Base-by-base conservation (phyloP, 768 basidiomycete species). In the Pilatotrama ljubarskyi region DNA sequence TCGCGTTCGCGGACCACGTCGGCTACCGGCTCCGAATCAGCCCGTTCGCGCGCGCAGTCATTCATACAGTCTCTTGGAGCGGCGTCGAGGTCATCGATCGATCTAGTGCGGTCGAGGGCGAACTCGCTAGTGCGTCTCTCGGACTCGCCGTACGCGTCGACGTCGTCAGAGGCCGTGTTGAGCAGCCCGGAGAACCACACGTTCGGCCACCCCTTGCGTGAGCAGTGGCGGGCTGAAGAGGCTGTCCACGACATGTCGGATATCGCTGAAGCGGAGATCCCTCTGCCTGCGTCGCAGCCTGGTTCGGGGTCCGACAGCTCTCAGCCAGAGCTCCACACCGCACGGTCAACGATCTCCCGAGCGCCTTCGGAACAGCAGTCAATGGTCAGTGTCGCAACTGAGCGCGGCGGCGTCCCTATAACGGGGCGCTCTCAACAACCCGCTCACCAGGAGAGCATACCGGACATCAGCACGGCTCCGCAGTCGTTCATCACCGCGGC, bases 111-210 rank as follows among this genome's bases (percentile, higher is more conserved):
- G 40, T 78, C 80, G 24, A 80, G 86, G 18, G 78, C 86, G 35
- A 84, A 86, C 64, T 87, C 86, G n/a, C 83, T 84, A 79, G 84
- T 82, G 6, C 74, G 87, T 57, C 75, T 88, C n/a, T 68, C 70
- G 44, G 72, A 72, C 55, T 69, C 70, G 51, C 71, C 68, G 44
- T 67, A 70, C 43, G 66, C 69, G 58, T 71, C 71, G 20, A 63
- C 69, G n/a, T 75, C 72, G 62, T 74, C 78, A 11, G 77, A 80
- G 37, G 81, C 78, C 41, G 68, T 75, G 18, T 72, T 74, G 52
- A 81, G 79, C 64, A 83, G 80, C 47, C 77, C 79, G 0, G 88
- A 90, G 67, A 89, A 89, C 69, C 80, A 90, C 69, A 91, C 90
- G 9, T 92, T 91, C 72, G 90, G 90, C 13, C 80, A 84, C 40